Percentiles rank a stretch among this genome's conserved stretches.
Conservation (phyloP, 192 early-diverging fungal genomes). For the Glomus cerebriforme region DNA sequence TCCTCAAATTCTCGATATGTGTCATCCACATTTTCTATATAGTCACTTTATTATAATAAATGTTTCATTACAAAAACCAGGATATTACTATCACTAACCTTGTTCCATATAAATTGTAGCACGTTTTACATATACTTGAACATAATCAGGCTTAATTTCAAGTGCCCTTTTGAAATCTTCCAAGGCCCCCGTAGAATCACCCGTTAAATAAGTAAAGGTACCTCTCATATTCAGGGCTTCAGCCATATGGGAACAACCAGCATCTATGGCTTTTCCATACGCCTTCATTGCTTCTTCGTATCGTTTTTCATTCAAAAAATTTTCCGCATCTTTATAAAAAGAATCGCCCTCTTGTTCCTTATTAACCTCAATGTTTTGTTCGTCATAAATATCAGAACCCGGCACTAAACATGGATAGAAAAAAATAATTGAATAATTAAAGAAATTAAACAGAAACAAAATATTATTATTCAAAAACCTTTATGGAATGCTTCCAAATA, state of each 20-base stretch:
- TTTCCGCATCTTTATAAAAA: conserved; percentile 59
- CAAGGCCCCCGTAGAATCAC: conserved; percentile 73
- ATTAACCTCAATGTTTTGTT: too few species aligned
- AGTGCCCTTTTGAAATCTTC: conserved; percentile 80
- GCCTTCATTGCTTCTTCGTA: conserved; percentile 64
- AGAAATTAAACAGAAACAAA: neutral
- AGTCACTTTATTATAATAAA: neutral
- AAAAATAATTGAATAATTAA: neutral
- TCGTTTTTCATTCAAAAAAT: conserved; percentile 49
- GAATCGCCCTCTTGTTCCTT: conserved; percentile 47
- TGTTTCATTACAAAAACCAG: neutral
- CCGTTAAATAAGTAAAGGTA: conserved; percentile 87
- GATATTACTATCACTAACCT: conserved; percentile 37
- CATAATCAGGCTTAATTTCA: conserved; percentile 71
- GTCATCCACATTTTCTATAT: conserved; percentile 53
- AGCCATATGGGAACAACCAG: conserved; percentile 55
- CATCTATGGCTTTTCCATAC: conserved; percentile 66
- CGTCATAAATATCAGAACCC: too few species aligned
- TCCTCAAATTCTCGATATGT: conserved; percentile 71
- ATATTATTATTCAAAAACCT: conserved; percentile 27
- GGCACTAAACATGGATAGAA: too few species aligned
- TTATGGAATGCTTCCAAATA: conserved; percentile 93
- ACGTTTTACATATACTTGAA: conserved; percentile 86
- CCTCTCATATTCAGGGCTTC: conserved; percentile 84
- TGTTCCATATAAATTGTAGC: conserved; percentile 92